Evolutionary conservation across 2,329 filamentous ascomycete species (phyloP), one percentile per base, ranked within the genome.

Genomic region (Xylariaceae sp.): DNA sequence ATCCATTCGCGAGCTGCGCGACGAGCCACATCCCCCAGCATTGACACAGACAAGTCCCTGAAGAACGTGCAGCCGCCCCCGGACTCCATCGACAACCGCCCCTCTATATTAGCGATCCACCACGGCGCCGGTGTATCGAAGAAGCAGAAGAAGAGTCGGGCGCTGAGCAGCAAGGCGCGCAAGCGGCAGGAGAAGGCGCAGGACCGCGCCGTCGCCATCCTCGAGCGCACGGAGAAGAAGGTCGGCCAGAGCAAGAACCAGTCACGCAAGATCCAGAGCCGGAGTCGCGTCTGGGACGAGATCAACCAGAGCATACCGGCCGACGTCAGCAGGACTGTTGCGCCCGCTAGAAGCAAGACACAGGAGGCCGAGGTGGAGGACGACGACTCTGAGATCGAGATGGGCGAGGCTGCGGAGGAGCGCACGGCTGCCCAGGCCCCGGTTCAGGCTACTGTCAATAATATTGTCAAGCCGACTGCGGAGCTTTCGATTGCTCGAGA

Each of bases 1-100:
- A 74, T 85, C 59, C 88, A 87, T 76, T 92, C 89, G 56, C 87
- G 89, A 65, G 88, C 88, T 60, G 88, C 88, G 47, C 84, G 88
- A 70, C 85, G 89, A 64, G 88, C 86, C 51, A 84, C 84, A 13
- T 88, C 87, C 3, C 87, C 88, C 30, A 80, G 85, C 68, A 86
- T 90, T 73, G 76, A 89, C 74, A 82, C 83, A 49, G 87, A 90
- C 78, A 89, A 89, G 74, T 88, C 86, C 5, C 78, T 89, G 18
- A 88, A 88, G 70, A 76, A 83, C 44, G 74, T 82, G 60, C 76
- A 80, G 61, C 77, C 80, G 9, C 82, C 84, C 1, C 63, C 73
- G 17, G 75, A 80, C 50, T 75, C 78, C 6, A 72, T 75, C 59
- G 75, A 80, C 63, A 71, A 77, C 61, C 82, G 85, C 3, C 84